Conservation (phyloP, 2,329 filamentous ascomycete species). For the Cercospora citrullina region DNA sequence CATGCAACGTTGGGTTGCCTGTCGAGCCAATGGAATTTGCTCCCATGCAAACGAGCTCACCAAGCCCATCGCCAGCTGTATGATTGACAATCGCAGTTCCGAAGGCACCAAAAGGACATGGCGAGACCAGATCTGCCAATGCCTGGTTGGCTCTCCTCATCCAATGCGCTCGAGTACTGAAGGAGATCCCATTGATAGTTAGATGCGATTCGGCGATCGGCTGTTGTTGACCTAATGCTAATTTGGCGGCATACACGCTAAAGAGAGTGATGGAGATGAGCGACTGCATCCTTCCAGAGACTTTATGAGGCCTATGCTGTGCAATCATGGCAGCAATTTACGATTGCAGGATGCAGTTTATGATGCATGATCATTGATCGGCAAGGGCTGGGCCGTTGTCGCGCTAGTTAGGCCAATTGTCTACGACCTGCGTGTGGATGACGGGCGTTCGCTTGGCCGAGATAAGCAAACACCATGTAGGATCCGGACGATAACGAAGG, state of each 20-base stretch:
- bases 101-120: conserved; percentile 58
- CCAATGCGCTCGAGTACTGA: conserved; percentile 45
- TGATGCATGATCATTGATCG: neutral
- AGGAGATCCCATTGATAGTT: conserved; percentile 22
- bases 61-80: conserved; percentile 44
- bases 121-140: conserved; percentile 45
- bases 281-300: neutral
- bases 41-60: conserved; percentile 53
- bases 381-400: neutral
- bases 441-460: neutral
- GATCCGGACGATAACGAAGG: neutral
- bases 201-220: conserved; percentile 14
- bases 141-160: conserved; percentile 54
- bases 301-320: neutral
- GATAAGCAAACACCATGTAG: neutral
- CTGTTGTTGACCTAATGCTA: conserved; percentile 3
- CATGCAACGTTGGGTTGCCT: conserved; percentile 57
- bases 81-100: conserved; percentile 59
- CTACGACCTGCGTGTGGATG: neutral
- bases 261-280: neutral
- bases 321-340: neutral
- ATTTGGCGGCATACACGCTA: neutral
- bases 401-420: neutral
- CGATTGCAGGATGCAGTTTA: neutral
- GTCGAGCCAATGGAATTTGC: conserved; percentile 48